phyloP scores from a whole-genome alignment of 1,139 yeast genomes.

The Kazachstania sp. region DNA sequence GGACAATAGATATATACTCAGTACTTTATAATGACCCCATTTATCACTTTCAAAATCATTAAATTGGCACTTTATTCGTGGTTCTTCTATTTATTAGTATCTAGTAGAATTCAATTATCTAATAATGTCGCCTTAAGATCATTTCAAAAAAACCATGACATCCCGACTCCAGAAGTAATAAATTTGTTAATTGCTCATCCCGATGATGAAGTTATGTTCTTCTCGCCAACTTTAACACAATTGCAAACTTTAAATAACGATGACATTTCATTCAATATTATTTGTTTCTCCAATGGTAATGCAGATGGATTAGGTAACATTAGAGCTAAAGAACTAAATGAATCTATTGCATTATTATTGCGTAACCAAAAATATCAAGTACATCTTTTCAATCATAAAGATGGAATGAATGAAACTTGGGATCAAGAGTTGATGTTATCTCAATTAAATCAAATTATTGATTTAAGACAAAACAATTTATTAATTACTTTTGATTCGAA shows the following conservation, averaged over 20 bases:
- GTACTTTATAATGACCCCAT: background rate
- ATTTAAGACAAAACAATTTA: conserved; percentile 32
- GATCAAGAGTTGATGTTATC: conserved; percentile 27
- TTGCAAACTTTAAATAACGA: conserved; percentile 13
- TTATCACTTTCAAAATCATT: conserved; percentile 2
- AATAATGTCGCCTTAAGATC: background rate
- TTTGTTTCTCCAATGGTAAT: conserved; percentile 76
- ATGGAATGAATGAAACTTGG: conserved; percentile 73
- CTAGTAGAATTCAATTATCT: background rate
- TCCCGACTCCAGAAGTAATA: background rate
- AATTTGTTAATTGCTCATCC: conserved; percentile 79
- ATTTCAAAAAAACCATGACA: background rate
- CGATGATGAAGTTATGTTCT: conserved; percentile 98
- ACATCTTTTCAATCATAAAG: conserved; percentile 40
- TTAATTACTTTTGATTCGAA: conserved; percentile 70
- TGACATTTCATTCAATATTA: conserved; percentile 36
- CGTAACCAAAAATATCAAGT: conserved; percentile 44
- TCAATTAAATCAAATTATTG: conserved; percentile 29
- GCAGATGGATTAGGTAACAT: conserved; percentile 62
- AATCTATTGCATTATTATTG: conserved; percentile 53
- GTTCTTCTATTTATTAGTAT: conserved; percentile 2
- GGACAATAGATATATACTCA: no score
- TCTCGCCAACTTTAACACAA: conserved; percentile 55
- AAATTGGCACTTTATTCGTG: conserved; percentile 1
- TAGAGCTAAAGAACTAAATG: conserved; percentile 50